phyloP scores from a whole-genome alignment of 2,329 filamentous ascomycete genomes.

The Paracorniculantispora psalliotae region DNA sequence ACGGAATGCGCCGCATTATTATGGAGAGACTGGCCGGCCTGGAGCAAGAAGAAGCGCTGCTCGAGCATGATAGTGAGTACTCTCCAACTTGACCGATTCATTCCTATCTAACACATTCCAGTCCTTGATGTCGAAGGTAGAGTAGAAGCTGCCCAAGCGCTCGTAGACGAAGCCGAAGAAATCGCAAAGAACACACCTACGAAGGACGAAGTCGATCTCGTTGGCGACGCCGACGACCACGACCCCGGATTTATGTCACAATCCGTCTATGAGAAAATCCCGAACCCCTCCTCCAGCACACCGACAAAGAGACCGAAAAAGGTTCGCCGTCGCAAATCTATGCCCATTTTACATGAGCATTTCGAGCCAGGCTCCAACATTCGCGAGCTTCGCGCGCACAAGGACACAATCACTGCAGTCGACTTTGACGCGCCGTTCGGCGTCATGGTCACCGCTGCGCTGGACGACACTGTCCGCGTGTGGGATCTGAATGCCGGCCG shows the following conservation, averaged over 20 bases:
- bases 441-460: conserved; percentile 82
- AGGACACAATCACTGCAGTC: conserved; percentile 79
- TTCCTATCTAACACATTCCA: conserved; percentile 33
- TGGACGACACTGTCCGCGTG: conserved; percentile 90
- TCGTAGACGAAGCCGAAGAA: conserved; percentile 55
- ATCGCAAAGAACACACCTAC: conserved; percentile 48
- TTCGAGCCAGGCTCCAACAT: conserved; percentile 86
- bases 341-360: conserved; percentile 94
- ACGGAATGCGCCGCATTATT: conserved; percentile 88
- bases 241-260: conserved; percentile 82
- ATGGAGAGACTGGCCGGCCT: conserved; percentile 78
- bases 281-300: conserved; percentile 47
- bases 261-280: conserved; percentile 92
- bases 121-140: conserved; percentile 59
- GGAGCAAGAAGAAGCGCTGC: conserved; percentile 82
- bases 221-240: conserved; percentile 45
- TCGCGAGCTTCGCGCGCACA: conserved; percentile 82
- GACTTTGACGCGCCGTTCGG: conserved; percentile 98
- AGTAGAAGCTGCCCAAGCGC: conserved; percentile 56
- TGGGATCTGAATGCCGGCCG: conserved; percentile 95
- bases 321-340: conserved; percentile 68
- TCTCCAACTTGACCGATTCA: neutral
- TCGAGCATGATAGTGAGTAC: conserved; percentile 78
- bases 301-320: conserved; percentile 45
- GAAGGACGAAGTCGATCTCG: conserved; percentile 50